Evolutionary conservation across 73 alveolate genomes (phyloP), one percentile per base, ranked within the genome.

Genomic region (Breviolum minutum): DNA sequence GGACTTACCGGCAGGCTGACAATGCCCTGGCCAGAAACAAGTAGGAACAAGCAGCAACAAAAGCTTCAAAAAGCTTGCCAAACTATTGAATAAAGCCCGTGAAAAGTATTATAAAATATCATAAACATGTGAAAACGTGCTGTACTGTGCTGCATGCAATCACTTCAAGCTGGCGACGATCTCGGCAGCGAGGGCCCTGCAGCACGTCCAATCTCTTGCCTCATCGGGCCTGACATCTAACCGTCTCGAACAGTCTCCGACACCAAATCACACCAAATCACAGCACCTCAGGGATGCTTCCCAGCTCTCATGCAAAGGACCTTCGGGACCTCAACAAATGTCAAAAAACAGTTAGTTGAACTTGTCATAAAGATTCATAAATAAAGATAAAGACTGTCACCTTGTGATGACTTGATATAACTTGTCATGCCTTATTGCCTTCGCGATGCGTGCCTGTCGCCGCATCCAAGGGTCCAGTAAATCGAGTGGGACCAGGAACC

Each of bases 1-100:
- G 99, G 99, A 69, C 99, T 94, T 84, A 94, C 99, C 48, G 99
- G 99, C 26, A 94, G 69, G 84, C 93, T 73, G 27, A 94, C 99
- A 70, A 94, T 63, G 70, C 99, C 99, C 95, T 87, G 83, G 94
- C 94, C 10, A 30, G 94, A 5, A 32, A 10, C 64, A 40, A 40
- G 54, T 40, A 40, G 54, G 54, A 40, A 40, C 54, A 40, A 40
- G 54, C 54, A 0, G 54, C 54, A 40, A 40, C 54, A 40, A 68
- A 68, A 68, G 77, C n/a, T 2, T 68, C 77, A 68, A 17, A 40
- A 40, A 40, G 54, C 54, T 40, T 40, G 54, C 54, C 0, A 40
- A 40, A 40, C 54, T 40, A n/a, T n/a, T n/a, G n/a, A n/a, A n/a
- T n/a, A n/a, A n/a, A n/a, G n/a, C n/a, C n/a, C n/a, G n/a, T n/a